Conservation (phyloP, 139 green algal species). For the Volvox africanus region DNA sequence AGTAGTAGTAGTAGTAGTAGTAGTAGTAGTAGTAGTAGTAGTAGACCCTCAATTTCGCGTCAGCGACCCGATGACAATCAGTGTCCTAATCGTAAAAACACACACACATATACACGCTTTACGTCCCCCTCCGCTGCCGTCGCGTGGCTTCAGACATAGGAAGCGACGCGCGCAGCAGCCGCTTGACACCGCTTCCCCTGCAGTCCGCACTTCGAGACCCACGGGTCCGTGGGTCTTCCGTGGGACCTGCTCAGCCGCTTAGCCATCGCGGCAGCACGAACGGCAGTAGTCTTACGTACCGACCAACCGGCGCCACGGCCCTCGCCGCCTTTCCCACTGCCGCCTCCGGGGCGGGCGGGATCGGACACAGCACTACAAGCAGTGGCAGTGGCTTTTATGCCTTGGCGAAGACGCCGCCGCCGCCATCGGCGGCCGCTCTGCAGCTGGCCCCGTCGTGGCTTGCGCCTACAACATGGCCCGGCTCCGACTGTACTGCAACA, state of each 20-base stretch:
- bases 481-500: neutral
- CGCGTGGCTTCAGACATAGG: neutral
- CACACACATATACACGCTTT: too few relatives aligned
- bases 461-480: neutral
- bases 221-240: neutral
- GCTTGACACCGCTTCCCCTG: neutral
- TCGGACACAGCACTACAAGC: neutral
- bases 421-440: neutral
- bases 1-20: too few relatives aligned
- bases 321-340: too few relatives aligned
- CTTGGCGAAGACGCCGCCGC: neutral
- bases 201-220: neutral
- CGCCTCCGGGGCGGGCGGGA: too few relatives aligned
- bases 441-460: neutral
- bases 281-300: neutral
- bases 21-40: too few relatives aligned
- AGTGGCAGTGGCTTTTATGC: neutral
- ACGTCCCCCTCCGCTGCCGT: too few relatives aligned
- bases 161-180: neutral
- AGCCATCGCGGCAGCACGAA: neutral
- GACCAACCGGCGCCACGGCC: neutral
- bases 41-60: too few relatives aligned
- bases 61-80: too few relatives aligned
- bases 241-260: neutral
- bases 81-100: too few relatives aligned